Conservation (phyloP, 441 rosid genomes). For the Euphorbia schlechtendalii region DNA sequence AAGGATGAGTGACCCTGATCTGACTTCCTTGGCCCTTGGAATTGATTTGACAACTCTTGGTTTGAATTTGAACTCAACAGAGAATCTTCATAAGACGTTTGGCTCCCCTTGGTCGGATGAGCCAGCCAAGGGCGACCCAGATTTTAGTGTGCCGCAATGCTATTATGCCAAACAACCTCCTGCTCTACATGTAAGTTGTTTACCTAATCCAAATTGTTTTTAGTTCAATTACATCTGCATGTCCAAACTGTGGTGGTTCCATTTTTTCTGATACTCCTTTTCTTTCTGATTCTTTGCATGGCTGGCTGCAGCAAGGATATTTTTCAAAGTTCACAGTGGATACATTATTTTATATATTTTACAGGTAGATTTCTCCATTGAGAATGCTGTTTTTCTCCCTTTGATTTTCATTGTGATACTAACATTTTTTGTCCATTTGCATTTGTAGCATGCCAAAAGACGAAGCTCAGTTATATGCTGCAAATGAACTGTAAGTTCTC, state of each 20-base stretch:
- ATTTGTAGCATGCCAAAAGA: conserved; percentile 90
- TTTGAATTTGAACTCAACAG: conserved; percentile 76
- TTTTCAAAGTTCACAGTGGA: conserved; percentile 65
- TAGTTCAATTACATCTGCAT: too few species aligned
- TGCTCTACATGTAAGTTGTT: conserved; percentile 60
- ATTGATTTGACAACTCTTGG: conserved; percentile 91
- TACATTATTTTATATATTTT: conserved; percentile 74
- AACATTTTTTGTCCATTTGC: not conserved
- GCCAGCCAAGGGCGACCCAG: conserved; percentile 85
- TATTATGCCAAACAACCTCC: conserved; percentile 75
- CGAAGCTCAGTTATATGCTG: conserved; percentile 84
- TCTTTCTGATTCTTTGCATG: conserved; percentile 10
- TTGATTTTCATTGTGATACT: too few species aligned
- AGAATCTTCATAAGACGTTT: conserved; percentile 82
- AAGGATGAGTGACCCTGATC: conserved; percentile 74
- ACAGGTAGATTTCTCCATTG: conserved; percentile 49
- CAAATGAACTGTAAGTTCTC: conserved; percentile 84
- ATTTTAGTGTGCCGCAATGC: conserved; percentile 83
- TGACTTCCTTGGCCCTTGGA: conserved; percentile 91
- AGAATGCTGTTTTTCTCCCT: not conserved
- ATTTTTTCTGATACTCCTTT: not conserved
- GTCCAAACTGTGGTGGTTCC: conserved; percentile 4
- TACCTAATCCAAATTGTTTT: too few species aligned
- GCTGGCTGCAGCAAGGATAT: conserved; percentile 68
- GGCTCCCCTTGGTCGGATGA: conserved; percentile 98